These are phyloP conservation scores for Trypethelium eluteriae DNA, from an alignment of 495 filamentous ascomycete genomes.

Conservation along the genomic window DNA sequence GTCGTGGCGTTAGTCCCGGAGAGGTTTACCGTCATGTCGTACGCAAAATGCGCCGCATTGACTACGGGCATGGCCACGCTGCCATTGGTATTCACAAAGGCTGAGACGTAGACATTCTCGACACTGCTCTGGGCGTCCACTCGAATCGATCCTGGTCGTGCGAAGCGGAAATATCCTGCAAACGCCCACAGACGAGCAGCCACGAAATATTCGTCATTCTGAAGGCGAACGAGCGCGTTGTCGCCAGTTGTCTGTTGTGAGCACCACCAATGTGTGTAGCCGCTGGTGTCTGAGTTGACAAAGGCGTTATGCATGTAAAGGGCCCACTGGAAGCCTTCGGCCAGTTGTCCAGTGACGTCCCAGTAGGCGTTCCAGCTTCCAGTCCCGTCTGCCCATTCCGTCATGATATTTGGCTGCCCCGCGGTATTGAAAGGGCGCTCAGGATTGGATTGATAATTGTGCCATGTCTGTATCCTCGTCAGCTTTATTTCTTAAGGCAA, in stretches of 20 bases:
- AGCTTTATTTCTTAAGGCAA: neutral
- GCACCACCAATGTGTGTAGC: slow-evolving; percentile 26
- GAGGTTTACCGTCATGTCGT: slow-evolving; percentile 18
- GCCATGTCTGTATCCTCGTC: slow-evolving; percentile 18
- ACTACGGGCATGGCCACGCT: slow-evolving; percentile 22
- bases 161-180: slow-evolving; percentile 25
- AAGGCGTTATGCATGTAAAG: slow-evolving; percentile 26
- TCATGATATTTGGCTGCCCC: slow-evolving; percentile 24
- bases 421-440: slow-evolving; percentile 19
- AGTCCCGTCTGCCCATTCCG: slow-evolving; percentile 23
- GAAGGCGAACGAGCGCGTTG: slow-evolving; percentile 19
- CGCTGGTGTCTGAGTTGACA: slow-evolving; percentile 19
- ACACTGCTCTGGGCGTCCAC: slow-evolving; percentile 17
- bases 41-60: slow-evolving; percentile 23
- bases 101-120: slow-evolving; percentile 20
- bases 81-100: slow-evolving; percentile 24
- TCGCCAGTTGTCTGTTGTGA: slow-evolving; percentile 14
- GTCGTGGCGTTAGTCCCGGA: slow-evolving; percentile 14
- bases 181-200: slow-evolving; percentile 23
- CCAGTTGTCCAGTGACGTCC: slow-evolving; percentile 20
- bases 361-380: slow-evolving; percentile 16
- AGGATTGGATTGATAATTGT: slow-evolving; percentile 25
- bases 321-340: slow-evolving; percentile 26
- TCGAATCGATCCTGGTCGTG: slow-evolving; percentile 19
- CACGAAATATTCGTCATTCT: slow-evolving; percentile 20